These are phyloP conservation scores for Geotrichum macrosporum DNA, from an alignment of 1,139 yeast genomes.

Conservation along the genomic window DNA sequence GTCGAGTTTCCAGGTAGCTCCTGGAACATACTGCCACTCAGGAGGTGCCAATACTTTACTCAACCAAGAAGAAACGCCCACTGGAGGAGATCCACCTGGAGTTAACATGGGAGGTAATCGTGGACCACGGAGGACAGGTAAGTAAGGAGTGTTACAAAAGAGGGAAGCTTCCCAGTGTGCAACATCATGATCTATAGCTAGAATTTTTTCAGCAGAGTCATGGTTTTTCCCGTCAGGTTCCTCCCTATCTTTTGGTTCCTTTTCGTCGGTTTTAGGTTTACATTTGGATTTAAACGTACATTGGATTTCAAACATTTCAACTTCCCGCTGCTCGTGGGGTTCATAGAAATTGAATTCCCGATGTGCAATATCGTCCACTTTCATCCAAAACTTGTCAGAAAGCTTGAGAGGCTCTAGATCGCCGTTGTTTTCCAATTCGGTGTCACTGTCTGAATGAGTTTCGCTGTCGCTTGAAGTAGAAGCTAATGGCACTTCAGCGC, in stretches of 20 bases:
- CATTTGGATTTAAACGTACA: conserved; percentile 4
- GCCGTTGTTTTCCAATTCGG: too few species aligned
- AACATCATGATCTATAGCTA: neutral
- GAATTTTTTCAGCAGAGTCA: too few species aligned
- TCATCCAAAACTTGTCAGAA: conserved; percentile 39
- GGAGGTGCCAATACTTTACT: conserved; percentile 31
- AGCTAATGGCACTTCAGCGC: neutral
- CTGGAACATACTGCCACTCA: conserved; percentile 30
- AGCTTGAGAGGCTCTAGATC: too few species aligned
- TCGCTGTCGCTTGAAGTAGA: neutral
- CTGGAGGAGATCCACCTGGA: conserved; percentile 1
- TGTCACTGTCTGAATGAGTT: neutral
- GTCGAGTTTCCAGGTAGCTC: conserved; percentile 32
- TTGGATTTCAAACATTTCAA: conserved; percentile 73
- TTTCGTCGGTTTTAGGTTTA: neutral
- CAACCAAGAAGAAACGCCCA: conserved; percentile 7
- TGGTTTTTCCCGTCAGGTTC: too few species aligned
- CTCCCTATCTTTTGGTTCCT: too few species aligned
- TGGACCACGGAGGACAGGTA: conserved; percentile 13
- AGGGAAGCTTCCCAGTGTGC: conserved; percentile 49
- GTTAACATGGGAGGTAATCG: conserved; percentile 2
- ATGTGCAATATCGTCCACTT: conserved; percentile 32
- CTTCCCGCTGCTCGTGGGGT: conserved; percentile 41
- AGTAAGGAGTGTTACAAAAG: conserved; percentile 29
- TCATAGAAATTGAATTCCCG: conserved; percentile 37